Conservation (phyloP, 805 yeast species). For the Nakazawaea populi region DNA sequence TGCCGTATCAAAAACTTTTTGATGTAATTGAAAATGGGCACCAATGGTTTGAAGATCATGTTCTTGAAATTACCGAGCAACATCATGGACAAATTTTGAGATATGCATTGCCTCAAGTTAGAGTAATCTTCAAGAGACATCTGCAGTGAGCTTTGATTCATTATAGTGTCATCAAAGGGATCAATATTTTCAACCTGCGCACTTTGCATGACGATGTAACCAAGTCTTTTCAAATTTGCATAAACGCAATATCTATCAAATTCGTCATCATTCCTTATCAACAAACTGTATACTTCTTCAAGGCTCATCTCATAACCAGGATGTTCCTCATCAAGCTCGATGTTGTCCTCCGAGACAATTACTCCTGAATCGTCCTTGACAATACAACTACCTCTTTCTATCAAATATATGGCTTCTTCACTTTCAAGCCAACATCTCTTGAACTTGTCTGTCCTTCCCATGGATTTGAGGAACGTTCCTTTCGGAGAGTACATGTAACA, state of each 20-base stretch:
- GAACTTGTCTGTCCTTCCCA: conserved; percentile 53
- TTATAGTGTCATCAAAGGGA: neutral
- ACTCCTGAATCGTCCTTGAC: conserved; percentile 16
- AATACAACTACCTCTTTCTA: conserved; percentile 67
- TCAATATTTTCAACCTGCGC: conserved; percentile 5
- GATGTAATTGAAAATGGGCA: neutral
- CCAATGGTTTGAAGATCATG: conserved; percentile 4
- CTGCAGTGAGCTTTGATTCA: conserved; percentile 1
- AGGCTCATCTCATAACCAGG: conserved; percentile 40
- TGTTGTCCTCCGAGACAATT: conserved; percentile 10
- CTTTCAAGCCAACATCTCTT: conserved; percentile 45
- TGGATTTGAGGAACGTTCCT: conserved; percentile 69
- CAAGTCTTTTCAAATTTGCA: conserved; percentile 68
- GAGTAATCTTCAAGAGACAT: conserved; percentile 9
- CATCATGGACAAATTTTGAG: conserved; percentile 9
- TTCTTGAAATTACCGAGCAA: conserved; percentile 8
- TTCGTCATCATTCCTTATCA: conserved; percentile 34
- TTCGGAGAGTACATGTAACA: conserved; percentile 41
- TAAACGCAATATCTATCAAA: conserved; percentile 61
- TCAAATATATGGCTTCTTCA: conserved; percentile 70
- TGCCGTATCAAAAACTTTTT: neutral
- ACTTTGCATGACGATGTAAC: conserved; percentile 54
- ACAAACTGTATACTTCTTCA: conserved; percentile 55
- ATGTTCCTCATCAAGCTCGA: conserved; percentile 20
- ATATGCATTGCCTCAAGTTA: conserved; percentile 5